Conservation (phyloP, 495 filamentous ascomycete species). For the Neurospora sp. region DNA sequence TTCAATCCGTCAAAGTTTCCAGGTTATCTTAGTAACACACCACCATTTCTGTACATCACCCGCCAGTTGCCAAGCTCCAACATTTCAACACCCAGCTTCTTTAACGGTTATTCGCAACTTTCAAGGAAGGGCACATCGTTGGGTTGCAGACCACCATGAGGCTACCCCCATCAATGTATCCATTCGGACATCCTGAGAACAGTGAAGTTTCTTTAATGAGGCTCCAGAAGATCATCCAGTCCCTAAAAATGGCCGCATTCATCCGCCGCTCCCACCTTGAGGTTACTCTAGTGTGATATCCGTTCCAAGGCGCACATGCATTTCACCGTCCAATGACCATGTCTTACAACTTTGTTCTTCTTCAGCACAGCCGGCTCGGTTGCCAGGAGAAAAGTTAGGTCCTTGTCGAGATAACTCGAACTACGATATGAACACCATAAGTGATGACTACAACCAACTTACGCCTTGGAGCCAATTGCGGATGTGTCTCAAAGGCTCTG, state of each 20-base stretch:
- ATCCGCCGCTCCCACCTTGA: not conserved
- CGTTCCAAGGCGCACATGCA: not conserved
- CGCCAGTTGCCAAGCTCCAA: not conserved
- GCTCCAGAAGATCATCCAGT: not conserved
- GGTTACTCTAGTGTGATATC: not conserved
- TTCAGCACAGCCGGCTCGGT: not conserved
- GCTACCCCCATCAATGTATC: not conserved
- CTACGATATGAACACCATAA: not conserved
- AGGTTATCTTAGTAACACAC: not conserved
- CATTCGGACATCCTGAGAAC: not conserved
- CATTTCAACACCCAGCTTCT: not conserved
- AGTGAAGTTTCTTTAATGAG: not conserved
- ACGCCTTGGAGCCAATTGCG: not conserved
- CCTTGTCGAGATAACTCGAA: not conserved
- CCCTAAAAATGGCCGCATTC: not conserved
- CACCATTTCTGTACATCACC: not conserved
- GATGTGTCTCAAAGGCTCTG: not conserved
- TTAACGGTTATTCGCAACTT: not conserved
- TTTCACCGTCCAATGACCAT: not conserved
- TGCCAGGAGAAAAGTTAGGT: not conserved
- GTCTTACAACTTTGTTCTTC: not conserved
- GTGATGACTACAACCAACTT: not conserved
- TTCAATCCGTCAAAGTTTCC: not conserved
- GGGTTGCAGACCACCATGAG: not conserved
- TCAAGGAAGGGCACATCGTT: not conserved